Evolutionary conservation across 2,329 filamentous ascomycete species (phyloP).

Genomic region (Botryotinia narcissicola): DNA sequence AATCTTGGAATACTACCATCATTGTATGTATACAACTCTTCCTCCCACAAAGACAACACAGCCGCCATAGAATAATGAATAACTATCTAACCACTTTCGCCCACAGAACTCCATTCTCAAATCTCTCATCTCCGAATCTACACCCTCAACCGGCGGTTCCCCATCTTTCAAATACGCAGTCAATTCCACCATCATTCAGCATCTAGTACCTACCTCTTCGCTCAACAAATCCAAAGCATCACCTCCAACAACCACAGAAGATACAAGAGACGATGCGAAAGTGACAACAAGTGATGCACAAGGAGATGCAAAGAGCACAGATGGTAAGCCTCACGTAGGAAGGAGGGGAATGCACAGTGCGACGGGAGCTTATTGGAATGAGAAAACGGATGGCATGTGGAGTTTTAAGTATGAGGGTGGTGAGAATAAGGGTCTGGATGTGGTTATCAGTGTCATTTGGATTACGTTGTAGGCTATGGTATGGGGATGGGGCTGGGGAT

Average conservation of each 20-base stretch:
- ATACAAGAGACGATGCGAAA: constrained; percentile 44
- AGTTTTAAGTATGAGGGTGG: constrained; percentile 78
- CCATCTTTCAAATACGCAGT: constrained; percentile 89
- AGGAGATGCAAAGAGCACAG: constrained; percentile 49
- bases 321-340: constrained; percentile 70
- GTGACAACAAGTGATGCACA: constrained; percentile 53
- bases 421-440: constrained; percentile 64
- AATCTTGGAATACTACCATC: constrained; percentile 87
- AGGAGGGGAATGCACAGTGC: constrained; percentile 88
- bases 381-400: constrained; percentile 88
- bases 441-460: constrained; percentile 75
- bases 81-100: constrained; percentile 7
- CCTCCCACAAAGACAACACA: background rate
- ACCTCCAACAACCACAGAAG: constrained; percentile 38
- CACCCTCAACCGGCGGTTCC: constrained; percentile 51
- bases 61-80: constrained; percentile 1
- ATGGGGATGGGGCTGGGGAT: background rate
- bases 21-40: constrained; percentile 64
- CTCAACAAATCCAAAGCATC: constrained; percentile 55
- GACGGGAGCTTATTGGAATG: constrained; percentile 84
- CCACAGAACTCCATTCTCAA: constrained; percentile 71
- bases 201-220: constrained; percentile 68
- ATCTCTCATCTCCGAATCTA: constrained; percentile 72
- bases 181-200: constrained; percentile 98
- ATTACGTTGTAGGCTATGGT: constrained; percentile 42